Evolutionary conservation across 176 grass and related monocot genomes (phyloP).

Genomic region (Areca catechu): DNA sequence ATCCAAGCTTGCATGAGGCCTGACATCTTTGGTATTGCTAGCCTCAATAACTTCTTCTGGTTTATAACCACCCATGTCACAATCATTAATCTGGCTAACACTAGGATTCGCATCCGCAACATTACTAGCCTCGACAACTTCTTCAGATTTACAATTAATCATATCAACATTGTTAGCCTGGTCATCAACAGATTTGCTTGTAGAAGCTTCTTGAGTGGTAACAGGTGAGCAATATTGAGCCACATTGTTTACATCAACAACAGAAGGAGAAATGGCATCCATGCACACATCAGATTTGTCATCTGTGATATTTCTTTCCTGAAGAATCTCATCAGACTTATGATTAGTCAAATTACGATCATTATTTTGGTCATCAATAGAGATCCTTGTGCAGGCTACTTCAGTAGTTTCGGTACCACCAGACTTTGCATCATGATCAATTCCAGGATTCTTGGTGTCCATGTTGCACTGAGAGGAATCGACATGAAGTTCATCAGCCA

Average conservation of each 20-base stretch:
- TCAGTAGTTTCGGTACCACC: constrained; percentile 13
- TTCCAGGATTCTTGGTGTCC: too few species aligned
- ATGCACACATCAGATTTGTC: constrained; percentile 6
- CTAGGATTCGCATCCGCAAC: constrained; percentile 20
- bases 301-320: constrained; percentile 24
- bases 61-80: constrained; percentile 20
- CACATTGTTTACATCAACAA: constrained; percentile 23
- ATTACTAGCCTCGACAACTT: constrained; percentile 22
- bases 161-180: constrained; percentile 23
- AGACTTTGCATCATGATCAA: too few species aligned
- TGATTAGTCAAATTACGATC: constrained; percentile 16
- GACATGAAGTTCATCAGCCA: constrained; percentile 16
- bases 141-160: background rate
- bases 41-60: constrained; percentile 22
- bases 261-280: background rate
- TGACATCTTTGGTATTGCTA: constrained; percentile 37
- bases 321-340: constrained; percentile 15
- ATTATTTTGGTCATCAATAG: constrained; percentile 7
- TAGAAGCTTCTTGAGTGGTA: constrained; percentile 18
- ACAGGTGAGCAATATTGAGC: constrained; percentile 10
- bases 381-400: constrained; percentile 18
- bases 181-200: constrained; percentile 31
- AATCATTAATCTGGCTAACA: constrained; percentile 27
- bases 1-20: constrained; percentile 29
- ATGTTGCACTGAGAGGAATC: background rate